Evolutionary conservation across 768 basidiomycete species (phyloP).

Genomic region (Chalciporus sphaerocephalus): DNA sequence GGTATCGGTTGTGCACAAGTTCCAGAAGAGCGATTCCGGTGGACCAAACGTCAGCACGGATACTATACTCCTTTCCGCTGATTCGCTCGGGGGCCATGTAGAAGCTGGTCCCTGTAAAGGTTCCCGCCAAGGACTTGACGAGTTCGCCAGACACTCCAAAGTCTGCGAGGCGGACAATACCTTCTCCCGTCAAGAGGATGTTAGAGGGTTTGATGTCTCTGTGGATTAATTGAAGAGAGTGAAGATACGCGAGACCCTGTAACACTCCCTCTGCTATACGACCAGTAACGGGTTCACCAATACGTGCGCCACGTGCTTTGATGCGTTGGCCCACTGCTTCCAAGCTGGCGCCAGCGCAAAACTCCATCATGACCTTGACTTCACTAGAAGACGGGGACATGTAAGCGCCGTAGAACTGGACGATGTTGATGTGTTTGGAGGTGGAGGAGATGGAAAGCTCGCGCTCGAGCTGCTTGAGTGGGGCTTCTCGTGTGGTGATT

Average conservation of each 20-base stretch:
- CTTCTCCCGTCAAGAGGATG: slow-evolving; percentile 83
- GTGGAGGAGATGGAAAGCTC: slow-evolving; percentile 88
- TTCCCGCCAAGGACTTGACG: slow-evolving; percentile 85
- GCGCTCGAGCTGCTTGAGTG: slow-evolving; percentile 86
- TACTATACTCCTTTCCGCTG: slow-evolving; percentile 85
- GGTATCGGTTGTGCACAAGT: slow-evolving; percentile 90
- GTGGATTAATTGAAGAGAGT: slow-evolving; percentile 89
- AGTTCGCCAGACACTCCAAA: slow-evolving; percentile 98
- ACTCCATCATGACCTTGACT: slow-evolving; percentile 95
- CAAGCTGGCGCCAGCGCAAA: slow-evolving; percentile 80
- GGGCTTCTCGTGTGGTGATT: slow-evolving; percentile 86
- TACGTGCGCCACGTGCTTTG: slow-evolving; percentile 69
- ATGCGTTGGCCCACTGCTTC: slow-evolving; percentile 86
- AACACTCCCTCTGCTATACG: slow-evolving; percentile 92
- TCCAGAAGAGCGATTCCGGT: slow-evolving; percentile 93
- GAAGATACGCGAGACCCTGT: slow-evolving; percentile 90
- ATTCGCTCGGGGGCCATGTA: slow-evolving; percentile 99
- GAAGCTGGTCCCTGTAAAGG: slow-evolving; percentile 95
- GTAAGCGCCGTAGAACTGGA: slow-evolving; percentile 89
- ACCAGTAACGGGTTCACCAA: slow-evolving; percentile 85
- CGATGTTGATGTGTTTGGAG: slow-evolving; percentile 82
- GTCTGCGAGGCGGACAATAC: slow-evolving; percentile 88
- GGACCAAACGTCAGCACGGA: slow-evolving; percentile 97
- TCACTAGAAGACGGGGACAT: slow-evolving; percentile 84
- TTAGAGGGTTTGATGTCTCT: slow-evolving; percentile 95